Conservation (phyloP, 164 flowering plant species). For the Warburgia ugandensis region DNA sequence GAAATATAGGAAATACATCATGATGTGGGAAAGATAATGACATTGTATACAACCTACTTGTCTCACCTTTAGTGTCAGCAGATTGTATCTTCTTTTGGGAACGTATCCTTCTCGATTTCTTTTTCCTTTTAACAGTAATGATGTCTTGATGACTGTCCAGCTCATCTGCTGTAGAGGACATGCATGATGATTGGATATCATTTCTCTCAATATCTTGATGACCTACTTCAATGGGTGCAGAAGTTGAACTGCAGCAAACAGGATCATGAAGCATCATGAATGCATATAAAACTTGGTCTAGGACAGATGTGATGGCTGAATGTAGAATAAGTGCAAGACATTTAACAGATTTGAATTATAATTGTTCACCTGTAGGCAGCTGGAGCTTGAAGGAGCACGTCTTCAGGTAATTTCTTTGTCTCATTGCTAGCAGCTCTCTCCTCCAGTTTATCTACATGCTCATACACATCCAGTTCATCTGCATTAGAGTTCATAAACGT, state of each 20-base stretch:
- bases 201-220: constrained; percentile 12
- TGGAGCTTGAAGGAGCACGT: neutral
- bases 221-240: constrained; percentile 12
- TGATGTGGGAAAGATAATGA: too few relatives aligned
- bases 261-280: too few relatives aligned
- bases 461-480: constrained; percentile 6
- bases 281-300: neutral
- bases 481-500: constrained; percentile 6
- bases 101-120: constrained; percentile 36
- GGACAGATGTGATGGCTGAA: too few relatives aligned
- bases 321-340: too few relatives aligned
- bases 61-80: constrained; percentile 15
- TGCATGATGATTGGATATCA: constrained; percentile 5
- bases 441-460: constrained; percentile 3
- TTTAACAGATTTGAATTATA: too few relatives aligned
- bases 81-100: constrained; percentile 15
- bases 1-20: too few relatives aligned
- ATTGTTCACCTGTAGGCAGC: constrained; percentile 11
- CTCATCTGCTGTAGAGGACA: constrained; percentile 10
- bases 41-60: neutral
- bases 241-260: constrained; percentile 18
- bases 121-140: constrained; percentile 28
- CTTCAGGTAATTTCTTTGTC: neutral
- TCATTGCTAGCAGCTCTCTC: constrained; percentile 1
- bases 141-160: constrained; percentile 11